phyloP scores from a whole-genome alignment of 2,329 filamentous ascomycete genomes.

The Myriosclerotinia curreyana region DNA sequence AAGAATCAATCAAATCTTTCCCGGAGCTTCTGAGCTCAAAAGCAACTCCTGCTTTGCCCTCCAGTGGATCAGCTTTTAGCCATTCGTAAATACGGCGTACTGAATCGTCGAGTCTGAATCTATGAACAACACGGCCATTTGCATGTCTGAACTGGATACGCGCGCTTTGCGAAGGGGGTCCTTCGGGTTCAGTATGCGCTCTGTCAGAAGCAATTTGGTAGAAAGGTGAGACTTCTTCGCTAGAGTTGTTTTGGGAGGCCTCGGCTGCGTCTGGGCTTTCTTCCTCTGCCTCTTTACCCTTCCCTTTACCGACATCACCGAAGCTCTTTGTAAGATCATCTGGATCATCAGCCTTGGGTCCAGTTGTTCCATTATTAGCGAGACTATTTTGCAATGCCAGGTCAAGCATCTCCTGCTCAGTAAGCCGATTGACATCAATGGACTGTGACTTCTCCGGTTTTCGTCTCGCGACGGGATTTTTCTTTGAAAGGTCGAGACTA shows the following conservation, averaged over 20 bases:
- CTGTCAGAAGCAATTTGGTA: conserved; percentile 66
- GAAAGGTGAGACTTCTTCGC: conserved; percentile 53
- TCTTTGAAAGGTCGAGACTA: conserved; percentile 80
- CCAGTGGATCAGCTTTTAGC: conserved; percentile 84
- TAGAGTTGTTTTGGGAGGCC: conserved; percentile 35
- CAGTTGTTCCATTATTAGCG: conserved; percentile 46
- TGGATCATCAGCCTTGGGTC: conserved; percentile 68
- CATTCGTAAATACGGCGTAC: conserved; percentile 90
- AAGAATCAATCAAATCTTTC: conserved; percentile 73
- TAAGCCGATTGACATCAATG: conserved; percentile 81
- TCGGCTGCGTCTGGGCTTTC: conserved; percentile 37
- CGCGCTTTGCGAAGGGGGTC: conserved; percentile 64
- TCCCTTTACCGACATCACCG: conserved; percentile 52
- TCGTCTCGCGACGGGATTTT: conserved; percentile 84
- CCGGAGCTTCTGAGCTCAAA: conserved; percentile 92
- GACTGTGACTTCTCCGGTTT: conserved; percentile 67
- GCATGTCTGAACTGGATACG: conserved; percentile 91
- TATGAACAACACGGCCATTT: conserved; percentile 77
- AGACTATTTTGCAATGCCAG: conserved; percentile 90
- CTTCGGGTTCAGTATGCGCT: conserved; percentile 74
- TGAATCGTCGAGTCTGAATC: conserved; percentile 73
- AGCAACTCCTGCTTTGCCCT: conserved; percentile 70
- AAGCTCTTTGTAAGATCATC: conserved; percentile 78
- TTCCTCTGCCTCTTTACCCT: conserved; percentile 47
- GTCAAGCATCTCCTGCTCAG: conserved; percentile 95